A percentile compares a stretch with the other conserved stretches of the same genome.
These are phyloP conservation scores for Russula dissimulans DNA, from an alignment of 768 basidiomycete genomes.

Conservation along the genomic window DNA sequence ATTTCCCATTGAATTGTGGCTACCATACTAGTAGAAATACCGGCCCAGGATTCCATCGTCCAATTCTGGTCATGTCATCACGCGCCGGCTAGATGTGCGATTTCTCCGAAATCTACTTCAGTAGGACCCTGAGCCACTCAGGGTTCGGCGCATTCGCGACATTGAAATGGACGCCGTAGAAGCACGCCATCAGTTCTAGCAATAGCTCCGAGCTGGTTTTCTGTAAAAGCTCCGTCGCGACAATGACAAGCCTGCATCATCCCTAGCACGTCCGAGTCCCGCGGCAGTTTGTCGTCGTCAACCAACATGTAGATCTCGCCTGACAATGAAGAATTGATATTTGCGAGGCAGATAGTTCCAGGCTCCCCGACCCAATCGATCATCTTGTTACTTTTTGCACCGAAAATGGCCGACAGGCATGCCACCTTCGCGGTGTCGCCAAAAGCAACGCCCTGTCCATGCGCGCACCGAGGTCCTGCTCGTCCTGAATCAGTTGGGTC, in stretches of 20 bases:
- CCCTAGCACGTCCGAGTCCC: background rate
- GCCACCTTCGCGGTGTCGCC: background rate
- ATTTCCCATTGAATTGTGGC: no score
- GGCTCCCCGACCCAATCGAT: background rate
- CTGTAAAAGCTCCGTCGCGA: background rate
- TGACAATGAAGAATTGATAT: background rate
- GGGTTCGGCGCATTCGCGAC: background rate
- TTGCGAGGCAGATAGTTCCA: background rate
- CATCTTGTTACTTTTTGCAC: background rate
- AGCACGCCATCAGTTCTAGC: background rate
- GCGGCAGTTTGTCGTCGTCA: background rate
- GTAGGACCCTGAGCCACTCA: background rate
- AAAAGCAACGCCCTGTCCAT: background rate
- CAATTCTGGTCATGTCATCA: no score
- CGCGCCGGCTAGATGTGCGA: no score
- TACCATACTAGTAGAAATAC: no score
- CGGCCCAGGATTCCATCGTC: no score
- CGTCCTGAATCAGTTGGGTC: background rate
- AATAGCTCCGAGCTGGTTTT: background rate
- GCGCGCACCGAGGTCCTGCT: background rate
- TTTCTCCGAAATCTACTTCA: background rate
- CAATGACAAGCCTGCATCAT: background rate
- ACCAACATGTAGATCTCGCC: background rate
- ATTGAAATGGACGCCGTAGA: background rate
- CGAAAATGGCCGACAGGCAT: background rate